These are phyloP conservation scores for Ramichloridium luteum DNA, from an alignment of 2,329 filamentous ascomycete species.

Conservation along the genomic window DNA sequence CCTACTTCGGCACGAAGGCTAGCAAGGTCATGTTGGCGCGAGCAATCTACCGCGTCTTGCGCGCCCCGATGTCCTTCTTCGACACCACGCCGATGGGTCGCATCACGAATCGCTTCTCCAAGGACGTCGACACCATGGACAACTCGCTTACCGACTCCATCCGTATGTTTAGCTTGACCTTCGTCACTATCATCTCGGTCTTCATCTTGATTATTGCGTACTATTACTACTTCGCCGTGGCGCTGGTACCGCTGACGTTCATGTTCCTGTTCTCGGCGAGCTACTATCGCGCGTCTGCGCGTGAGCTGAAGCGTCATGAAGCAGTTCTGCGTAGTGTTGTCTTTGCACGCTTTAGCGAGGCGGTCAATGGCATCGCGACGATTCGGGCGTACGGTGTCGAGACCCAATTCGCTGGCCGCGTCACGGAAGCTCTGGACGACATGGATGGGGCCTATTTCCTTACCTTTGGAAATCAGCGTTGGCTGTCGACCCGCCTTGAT, in stretches of 20 bases:
- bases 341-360: constrained; percentile 85
- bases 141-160: constrained; percentile 75
- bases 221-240: constrained; percentile 76
- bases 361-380: constrained; percentile 67
- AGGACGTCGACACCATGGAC: constrained; percentile 94
- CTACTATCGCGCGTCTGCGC: constrained; percentile 83
- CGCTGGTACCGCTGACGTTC: constrained; percentile 55
- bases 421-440: constrained; percentile 65
- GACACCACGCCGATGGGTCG: constrained; percentile 91
- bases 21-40: constrained; percentile 70
- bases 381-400: constrained; percentile 84
- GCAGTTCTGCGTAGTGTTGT: constrained; percentile 75
- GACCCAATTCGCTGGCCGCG: constrained; percentile 56
- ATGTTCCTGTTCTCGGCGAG: constrained; percentile 71
- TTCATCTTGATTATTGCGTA: constrained; percentile 89
- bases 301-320: constrained; percentile 91
- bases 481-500: constrained; percentile 78
- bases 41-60: constrained; percentile 63
- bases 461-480: constrained; percentile 90
- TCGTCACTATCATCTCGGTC: constrained; percentile 69
- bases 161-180: constrained; percentile 80
- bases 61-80: constrained; percentile 76
- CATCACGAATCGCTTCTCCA: constrained; percentile 91
- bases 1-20: constrained; percentile 66
- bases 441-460: constrained; percentile 94